phyloP scores from a whole-genome alignment of 805 yeast species.

The Kregervanrija pseudodelftensis region DNA sequence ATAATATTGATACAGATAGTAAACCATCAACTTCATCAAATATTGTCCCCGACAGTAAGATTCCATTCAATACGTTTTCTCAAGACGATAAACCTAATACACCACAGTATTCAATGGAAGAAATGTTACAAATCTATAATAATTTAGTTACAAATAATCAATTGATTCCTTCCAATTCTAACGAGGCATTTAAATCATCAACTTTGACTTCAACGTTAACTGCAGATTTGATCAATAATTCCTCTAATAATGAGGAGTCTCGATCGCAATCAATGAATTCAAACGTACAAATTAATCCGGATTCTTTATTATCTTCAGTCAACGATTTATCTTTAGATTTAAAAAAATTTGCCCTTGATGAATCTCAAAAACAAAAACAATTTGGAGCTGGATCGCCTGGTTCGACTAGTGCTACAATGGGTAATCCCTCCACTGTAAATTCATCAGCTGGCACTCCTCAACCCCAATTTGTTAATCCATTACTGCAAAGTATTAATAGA shows the following conservation, averaged over 20 bases:
- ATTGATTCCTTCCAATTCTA: slow-evolving; percentile 13
- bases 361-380: too few relatives aligned
- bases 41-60: too few relatives aligned
- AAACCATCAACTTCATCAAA: too few relatives aligned
- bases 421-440: neutral
- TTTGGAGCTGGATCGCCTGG: neutral
- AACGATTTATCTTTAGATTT: too few relatives aligned
- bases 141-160: slow-evolving; percentile 28
- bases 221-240: neutral
- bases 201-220: neutral
- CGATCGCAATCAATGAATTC: too few relatives aligned
- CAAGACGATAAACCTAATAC: neutral
- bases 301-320: too few relatives aligned
- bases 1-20: too few relatives aligned
- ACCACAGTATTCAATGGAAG: slow-evolving; percentile 37
- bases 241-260: too few relatives aligned
- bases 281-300: too few relatives aligned
- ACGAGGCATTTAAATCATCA: slow-evolving; percentile 12
- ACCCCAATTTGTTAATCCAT: slow-evolving; percentile 1
- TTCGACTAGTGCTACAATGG: neutral
- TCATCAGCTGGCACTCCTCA: neutral
- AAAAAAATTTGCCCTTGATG: too few relatives aligned
- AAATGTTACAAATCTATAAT: slow-evolving; percentile 47
- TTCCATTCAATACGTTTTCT: too few relatives aligned
- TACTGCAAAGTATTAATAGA: neutral